Evolutionary conservation across 2,329 filamentous ascomycete genomes (phyloP).

Genomic region (Aaosphaeria arxii): DNA sequence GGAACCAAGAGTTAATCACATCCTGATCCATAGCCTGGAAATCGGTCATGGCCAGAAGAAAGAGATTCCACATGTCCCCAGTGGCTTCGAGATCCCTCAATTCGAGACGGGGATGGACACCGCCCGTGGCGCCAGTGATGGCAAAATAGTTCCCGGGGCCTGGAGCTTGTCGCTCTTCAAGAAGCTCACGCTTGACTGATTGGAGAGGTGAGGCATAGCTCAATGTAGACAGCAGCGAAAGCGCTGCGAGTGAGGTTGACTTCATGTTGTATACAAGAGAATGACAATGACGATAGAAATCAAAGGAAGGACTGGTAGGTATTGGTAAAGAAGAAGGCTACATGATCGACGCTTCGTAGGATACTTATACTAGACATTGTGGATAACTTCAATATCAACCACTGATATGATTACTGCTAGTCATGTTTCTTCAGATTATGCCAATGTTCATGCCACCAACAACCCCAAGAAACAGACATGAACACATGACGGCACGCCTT

Average conservation of each 20-base stretch:
- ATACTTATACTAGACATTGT: too few relatives aligned
- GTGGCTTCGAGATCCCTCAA: slow-evolving; percentile 61
- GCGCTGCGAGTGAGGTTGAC: slow-evolving; percentile 2
- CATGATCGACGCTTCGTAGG: too few relatives aligned
- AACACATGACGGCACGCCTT: too few relatives aligned
- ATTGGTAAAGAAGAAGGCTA: too few relatives aligned
- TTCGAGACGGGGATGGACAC: slow-evolving; percentile 54
- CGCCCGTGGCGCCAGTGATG: slow-evolving; percentile 16
- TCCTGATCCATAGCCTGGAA: slow-evolving; percentile 65
- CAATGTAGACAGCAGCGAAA: slow-evolving; percentile 5
- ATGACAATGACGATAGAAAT: background rate
- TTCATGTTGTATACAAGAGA: slow-evolving; percentile 6
- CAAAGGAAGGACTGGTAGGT: too few relatives aligned
- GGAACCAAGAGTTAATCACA: slow-evolving; percentile 67
- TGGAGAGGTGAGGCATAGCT: slow-evolving; percentile 7
- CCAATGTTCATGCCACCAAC: too few relatives aligned
- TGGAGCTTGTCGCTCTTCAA: slow-evolving; percentile 1
- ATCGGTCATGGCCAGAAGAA: slow-evolving; percentile 66
- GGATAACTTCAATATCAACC: too few relatives aligned
- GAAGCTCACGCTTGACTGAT: background rate
- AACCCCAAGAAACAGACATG: too few relatives aligned
- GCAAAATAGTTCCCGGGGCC: slow-evolving; percentile 14
- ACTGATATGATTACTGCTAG: too few relatives aligned
- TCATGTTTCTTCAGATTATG: too few relatives aligned
- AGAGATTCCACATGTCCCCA: slow-evolving; percentile 68